Base-by-base conservation (phyloP, 1,284 basidiomycete genomes). In the Tetrapyrgos nigripes region DNA sequence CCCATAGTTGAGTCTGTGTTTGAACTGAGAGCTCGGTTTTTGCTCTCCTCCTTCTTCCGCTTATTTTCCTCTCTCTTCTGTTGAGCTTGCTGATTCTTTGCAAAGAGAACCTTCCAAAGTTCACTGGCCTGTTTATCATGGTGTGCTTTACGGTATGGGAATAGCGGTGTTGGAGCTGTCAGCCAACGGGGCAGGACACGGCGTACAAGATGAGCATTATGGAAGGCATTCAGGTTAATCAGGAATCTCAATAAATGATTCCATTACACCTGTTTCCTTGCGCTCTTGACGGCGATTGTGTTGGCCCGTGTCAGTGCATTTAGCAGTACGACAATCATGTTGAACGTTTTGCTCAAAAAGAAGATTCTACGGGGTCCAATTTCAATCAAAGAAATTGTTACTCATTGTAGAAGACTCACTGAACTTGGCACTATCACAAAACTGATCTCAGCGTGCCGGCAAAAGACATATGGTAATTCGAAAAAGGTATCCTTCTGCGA, bases 161-260 rank as follows among this genome's bases (percentile, higher is more conserved):
- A 62, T 3, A 62, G 40, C 17, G 63, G 63, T 4, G 66, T 64
- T 3, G 56, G 84, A 73, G 40, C 78, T 78, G 59, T 80, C 75
- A 58, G 82, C 74, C 31, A 74, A 72, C 48, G 79, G 72, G 43
- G 82, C 72, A 57, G 76, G 70, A 54, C 67, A 63, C 37, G 50
- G 0, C 70, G 64, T 28, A 75, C 28, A 6, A 68, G 65, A 50
- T 71, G 69, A 28, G 72, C 70, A 61, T 75, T 76, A 56, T 76
- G 74, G 35, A 76, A 64, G 23, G 72, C 68, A 61, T 72, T 67
- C 1, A 65, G 69, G 47, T 76, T 76, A 52, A 76, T 67, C 17
- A 75, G 35, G 58, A 60, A 74, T 4, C 56, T 66, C 58, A 50
- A 74, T 65, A 47, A 44, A 66, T 0, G 28, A 48, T 37, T 70